Percentiles rank a stretch among this genome's conserved stretches.
phyloP scores from a whole-genome alignment of 768 basidiomycete genomes.

The Mycena sanguinolenta region DNA sequence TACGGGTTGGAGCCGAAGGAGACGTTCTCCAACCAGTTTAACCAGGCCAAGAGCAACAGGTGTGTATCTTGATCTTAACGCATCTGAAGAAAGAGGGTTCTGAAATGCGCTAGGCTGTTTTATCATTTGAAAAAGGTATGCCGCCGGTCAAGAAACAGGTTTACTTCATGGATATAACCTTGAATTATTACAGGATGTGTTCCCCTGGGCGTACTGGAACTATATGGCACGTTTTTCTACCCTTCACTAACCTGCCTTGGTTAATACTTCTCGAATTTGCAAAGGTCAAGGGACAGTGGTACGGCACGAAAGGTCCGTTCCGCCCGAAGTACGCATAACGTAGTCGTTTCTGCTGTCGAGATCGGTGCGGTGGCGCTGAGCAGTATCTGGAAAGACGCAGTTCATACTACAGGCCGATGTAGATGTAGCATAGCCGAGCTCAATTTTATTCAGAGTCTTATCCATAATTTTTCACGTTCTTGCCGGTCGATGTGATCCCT shows the following conservation, averaged over 20 bases:
- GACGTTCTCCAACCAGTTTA: slow-evolving; percentile 76
- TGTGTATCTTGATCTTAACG: slow-evolving; percentile 45
- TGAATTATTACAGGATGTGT: slow-evolving; percentile 60
- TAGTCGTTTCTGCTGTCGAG: background rate
- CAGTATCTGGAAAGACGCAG: background rate
- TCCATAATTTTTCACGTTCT: too few relatives aligned
- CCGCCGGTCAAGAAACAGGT: too few relatives aligned
- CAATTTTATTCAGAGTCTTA: too few relatives aligned
- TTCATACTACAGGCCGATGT: too few relatives aligned
- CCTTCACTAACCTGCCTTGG: background rate
- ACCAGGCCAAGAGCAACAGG: slow-evolving; percentile 85
- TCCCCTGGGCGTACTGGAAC: slow-evolving; percentile 86
- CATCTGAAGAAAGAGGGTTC: background rate
- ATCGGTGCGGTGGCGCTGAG: background rate
- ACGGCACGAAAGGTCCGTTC: slow-evolving; percentile 56
- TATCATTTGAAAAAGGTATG: slow-evolving; percentile 89
- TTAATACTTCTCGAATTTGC: background rate
- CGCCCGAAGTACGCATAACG: slow-evolving; percentile 52
- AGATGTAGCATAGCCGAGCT: too few relatives aligned
- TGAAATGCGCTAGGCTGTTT: slow-evolving; percentile 65
- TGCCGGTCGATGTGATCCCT: too few relatives aligned
- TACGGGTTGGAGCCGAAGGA: slow-evolving; percentile 93
- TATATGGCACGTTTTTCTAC: slow-evolving; percentile 62
- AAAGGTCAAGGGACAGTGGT: slow-evolving; percentile 61
- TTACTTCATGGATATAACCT: background rate